Conservation (phyloP, 768 basidiomycete species). For the Mycena indigotica region DNA sequence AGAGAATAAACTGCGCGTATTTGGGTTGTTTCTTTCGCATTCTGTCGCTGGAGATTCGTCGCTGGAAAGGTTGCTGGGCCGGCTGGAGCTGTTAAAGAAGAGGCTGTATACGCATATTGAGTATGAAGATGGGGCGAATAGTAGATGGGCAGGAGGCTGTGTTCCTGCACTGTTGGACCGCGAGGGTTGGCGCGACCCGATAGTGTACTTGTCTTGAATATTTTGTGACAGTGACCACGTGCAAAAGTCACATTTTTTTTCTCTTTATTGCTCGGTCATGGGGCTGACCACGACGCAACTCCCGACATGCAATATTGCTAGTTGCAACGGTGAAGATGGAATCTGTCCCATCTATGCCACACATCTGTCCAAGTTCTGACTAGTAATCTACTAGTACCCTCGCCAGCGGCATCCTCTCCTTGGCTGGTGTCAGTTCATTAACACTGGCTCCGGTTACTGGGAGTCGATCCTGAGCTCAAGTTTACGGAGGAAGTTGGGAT, state of each 20-base stretch:
- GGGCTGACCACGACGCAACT: neutral
- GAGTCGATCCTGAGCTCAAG: too few relatives aligned
- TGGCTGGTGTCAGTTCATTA: neutral
- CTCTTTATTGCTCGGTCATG: neutral
- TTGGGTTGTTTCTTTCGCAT: neutral
- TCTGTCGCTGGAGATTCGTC: neutral
- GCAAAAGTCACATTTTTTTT: neutral
- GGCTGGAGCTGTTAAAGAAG: neutral
- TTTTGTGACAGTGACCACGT: neutral
- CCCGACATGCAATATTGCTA: too few relatives aligned
- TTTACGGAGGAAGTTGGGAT: neutral
- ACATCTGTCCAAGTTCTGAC: neutral
- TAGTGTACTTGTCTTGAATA: too few relatives aligned
- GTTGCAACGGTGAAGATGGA: too few relatives aligned
- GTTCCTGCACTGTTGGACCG: neutral
- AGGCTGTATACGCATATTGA: neutral
- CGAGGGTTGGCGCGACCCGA: neutral
- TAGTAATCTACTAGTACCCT: neutral
- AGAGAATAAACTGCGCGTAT: neutral
- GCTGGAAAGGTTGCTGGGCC: neutral
- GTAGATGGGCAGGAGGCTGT: neutral
- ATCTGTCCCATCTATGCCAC: too few relatives aligned
- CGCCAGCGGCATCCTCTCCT: neutral
- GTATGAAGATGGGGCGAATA: neutral
- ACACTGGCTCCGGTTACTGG: too few relatives aligned